These are phyloP conservation scores for Phytophthora ramorum DNA, from an alignment of 352 stramenopile species.

Conservation along the genomic window DNA sequence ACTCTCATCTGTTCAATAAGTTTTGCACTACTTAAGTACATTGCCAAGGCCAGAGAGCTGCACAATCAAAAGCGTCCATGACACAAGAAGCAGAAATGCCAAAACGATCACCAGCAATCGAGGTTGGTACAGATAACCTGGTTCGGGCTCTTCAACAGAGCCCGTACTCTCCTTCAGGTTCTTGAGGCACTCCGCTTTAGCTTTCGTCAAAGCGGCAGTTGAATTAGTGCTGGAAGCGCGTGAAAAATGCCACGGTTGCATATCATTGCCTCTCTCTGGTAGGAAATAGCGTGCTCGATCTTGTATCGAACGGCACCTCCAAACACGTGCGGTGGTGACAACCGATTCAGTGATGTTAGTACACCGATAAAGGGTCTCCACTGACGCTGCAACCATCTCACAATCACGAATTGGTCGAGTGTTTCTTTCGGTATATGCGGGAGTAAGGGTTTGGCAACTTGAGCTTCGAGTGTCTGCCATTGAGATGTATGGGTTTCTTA, in stretches of 20 bases:
- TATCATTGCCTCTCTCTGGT: background rate
- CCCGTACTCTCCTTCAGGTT: slow-evolving; percentile 37
- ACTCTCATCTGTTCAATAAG: background rate
- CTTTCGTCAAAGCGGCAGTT: slow-evolving; percentile 8
- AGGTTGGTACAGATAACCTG: slow-evolving; percentile 12
- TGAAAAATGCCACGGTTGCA: background rate
- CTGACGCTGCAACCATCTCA: background rate
- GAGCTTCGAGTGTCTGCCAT: background rate
- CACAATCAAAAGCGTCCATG: slow-evolving; percentile 10
- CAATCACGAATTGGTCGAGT: background rate
- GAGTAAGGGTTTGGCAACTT: background rate
- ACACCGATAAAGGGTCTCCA: background rate
- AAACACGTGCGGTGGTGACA: background rate
- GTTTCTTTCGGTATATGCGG: background rate
- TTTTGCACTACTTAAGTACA: background rate
- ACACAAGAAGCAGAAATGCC: slow-evolving; percentile 6
- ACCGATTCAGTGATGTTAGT: background rate
- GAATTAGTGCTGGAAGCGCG: background rate
- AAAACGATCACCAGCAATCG: slow-evolving; percentile 12
- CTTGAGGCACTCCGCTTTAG: slow-evolving; percentile 23
- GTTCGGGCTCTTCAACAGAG: slow-evolving; percentile 39
- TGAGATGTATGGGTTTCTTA: background rate
- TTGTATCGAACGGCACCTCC: background rate
- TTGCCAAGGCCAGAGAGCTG: background rate
- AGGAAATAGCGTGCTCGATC: background rate